Conservation (phyloP, 2,329 filamentous ascomycete genomes). For the Neofusicoccum cordaticola region DNA sequence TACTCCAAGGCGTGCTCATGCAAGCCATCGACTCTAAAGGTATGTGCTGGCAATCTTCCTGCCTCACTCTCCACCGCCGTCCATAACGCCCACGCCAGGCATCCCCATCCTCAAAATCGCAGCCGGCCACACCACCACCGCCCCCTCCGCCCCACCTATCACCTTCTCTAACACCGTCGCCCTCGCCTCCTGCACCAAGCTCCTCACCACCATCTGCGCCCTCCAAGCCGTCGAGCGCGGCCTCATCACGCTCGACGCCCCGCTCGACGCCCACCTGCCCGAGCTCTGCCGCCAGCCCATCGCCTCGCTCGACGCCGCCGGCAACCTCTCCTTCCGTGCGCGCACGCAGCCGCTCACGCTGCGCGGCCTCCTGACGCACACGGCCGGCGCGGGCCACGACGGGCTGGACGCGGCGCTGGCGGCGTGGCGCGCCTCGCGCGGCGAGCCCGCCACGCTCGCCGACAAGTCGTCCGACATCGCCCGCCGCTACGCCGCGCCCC, state of each 20-base stretch:
- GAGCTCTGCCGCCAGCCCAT: conserved; percentile 25
- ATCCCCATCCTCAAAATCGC: background rate
- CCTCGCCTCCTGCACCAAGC: conserved; percentile 38
- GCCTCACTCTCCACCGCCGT: too few relatives aligned
- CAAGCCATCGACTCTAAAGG: background rate
- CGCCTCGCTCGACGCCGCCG: background rate
- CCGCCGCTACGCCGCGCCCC: conserved; percentile 33
- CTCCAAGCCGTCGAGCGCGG: conserved; percentile 37
- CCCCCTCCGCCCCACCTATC: background rate
- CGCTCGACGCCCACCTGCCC: conserved; percentile 20
- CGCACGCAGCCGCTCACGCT: conserved; percentile 30
- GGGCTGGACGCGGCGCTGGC: conserved; percentile 38
- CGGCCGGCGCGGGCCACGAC: conserved; percentile 49
- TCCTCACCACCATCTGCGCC: conserved; percentile 34
- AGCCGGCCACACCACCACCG: background rate
- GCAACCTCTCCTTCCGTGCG: conserved; percentile 17
- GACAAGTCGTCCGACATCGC: conserved; percentile 18
- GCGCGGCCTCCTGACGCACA: conserved; percentile 49
- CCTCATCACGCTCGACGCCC: conserved; percentile 28
- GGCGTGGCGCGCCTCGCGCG: conserved; percentile 41
- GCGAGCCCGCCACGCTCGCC: conserved; percentile 21
- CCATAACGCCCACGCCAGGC: background rate
- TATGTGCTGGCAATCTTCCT: background rate
- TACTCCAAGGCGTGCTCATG: background rate
- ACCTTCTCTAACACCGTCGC: background rate